Percentiles rank a stretch among this genome's conserved stretches.
These are phyloP conservation scores for Penstemon davidsonii DNA, from an alignment of 257 asterid genomes.

Conservation along the genomic window DNA sequence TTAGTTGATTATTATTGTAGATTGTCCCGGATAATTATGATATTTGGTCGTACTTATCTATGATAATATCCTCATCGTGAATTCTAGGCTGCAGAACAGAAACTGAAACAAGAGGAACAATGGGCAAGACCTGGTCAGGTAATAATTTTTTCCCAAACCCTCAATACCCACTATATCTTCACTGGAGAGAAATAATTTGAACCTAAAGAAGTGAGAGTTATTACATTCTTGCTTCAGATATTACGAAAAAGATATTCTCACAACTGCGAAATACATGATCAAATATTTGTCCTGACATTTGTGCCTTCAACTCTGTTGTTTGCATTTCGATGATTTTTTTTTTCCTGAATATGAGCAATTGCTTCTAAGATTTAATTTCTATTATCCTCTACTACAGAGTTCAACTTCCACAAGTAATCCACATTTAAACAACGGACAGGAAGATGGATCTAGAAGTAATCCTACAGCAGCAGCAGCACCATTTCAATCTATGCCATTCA, in stretches of 20 bases:
- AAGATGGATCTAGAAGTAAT: conserved; percentile 43
- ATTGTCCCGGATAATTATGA: conserved; percentile 16
- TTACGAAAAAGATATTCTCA: not conserved
- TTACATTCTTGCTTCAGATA: not conserved
- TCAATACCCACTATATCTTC: not conserved
- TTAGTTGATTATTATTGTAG: conserved; percentile 39
- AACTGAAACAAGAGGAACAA: conserved; percentile 58
- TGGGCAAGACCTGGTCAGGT: conserved; percentile 60
- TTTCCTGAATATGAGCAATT: conserved; percentile 7
- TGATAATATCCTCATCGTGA: conserved; percentile 11
- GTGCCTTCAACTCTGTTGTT: not conserved
- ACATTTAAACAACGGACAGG: conserved; percentile 36
- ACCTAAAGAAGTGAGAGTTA: not conserved
- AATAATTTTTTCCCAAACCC: conserved; percentile 21
- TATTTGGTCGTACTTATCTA: conserved; percentile 8
- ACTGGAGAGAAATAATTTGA: not conserved
- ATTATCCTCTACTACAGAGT: conserved; percentile 37
- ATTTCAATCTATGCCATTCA: conserved; percentile 56
- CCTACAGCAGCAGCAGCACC: conserved; percentile 37
- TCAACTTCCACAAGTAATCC: conserved; percentile 47
- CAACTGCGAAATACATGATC: not conserved
- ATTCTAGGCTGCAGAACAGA: conserved; percentile 73
- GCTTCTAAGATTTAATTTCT: not conserved
- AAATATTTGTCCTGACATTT: not conserved
- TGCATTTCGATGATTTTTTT: not conserved